A percentile compares a stretch with the other conserved stretches of the same genome.
Evolutionary conservation across 345 rosid species (phyloP).

Genomic region (Bruguiera gymnorhiza): DNA sequence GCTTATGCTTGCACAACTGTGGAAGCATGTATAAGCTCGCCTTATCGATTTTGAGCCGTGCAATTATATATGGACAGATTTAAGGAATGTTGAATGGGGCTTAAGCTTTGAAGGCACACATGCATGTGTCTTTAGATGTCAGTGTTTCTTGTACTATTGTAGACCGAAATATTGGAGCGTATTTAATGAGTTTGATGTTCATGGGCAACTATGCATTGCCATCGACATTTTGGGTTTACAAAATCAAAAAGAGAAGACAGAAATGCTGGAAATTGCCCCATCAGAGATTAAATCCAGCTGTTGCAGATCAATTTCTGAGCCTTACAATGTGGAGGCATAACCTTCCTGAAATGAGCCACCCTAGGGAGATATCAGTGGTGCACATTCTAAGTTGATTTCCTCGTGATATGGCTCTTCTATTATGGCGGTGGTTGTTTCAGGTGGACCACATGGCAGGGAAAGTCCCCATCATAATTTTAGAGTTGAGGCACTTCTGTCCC

Average conservation of each 20-base stretch:
- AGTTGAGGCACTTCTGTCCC: conserved; percentile 4
- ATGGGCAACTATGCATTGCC: conserved; percentile 7
- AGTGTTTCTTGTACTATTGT: background rate
- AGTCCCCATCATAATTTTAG: background rate
- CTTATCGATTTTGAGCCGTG: no score
- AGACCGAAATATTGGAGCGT: background rate
- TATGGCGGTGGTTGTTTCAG: conserved; percentile 26
- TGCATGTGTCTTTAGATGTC: background rate
- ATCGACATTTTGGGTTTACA: conserved; percentile 10
- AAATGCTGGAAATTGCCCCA: conserved; percentile 25
- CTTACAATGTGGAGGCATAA: conserved; percentile 33
- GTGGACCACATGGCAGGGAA: conserved; percentile 30
- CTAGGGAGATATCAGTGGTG: conserved; percentile 17
- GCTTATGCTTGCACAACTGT: background rate
- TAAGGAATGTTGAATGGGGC: background rate
- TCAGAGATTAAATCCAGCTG: conserved; percentile 16
- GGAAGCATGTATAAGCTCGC: no score
- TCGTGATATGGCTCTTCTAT: conserved; percentile 2
- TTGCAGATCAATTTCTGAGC: conserved; percentile 30
- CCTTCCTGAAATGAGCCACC: conserved; percentile 18
- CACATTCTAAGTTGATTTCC: conserved; percentile 19
- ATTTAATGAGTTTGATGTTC: background rate
- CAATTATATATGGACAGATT: background rate
- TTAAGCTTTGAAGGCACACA: background rate
- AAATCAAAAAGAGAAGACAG: conserved; percentile 34